Conservation (phyloP, 345 rosid genomes). For the Cardamine occulta region DNA sequence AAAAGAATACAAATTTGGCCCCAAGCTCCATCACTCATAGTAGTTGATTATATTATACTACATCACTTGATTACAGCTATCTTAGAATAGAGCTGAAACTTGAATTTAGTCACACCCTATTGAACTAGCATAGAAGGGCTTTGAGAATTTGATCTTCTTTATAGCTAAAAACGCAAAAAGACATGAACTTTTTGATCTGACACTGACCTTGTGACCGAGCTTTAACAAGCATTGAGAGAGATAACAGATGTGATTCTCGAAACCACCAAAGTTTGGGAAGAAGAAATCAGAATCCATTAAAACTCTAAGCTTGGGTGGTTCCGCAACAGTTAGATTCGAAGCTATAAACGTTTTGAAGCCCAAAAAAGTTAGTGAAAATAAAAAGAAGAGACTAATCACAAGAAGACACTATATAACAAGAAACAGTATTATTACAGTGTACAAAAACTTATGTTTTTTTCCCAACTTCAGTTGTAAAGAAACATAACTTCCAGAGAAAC, state of each 20-base stretch:
- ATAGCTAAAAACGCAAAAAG: background rate
- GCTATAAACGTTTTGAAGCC: too few relatives aligned
- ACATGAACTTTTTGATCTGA: background rate
- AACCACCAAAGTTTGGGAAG: slow-evolving; percentile 97
- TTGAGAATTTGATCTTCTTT: background rate
- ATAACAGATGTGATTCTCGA: slow-evolving; percentile 88
- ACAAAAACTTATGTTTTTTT: too few relatives aligned
- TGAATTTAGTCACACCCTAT: background rate
- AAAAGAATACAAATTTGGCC: too few relatives aligned
- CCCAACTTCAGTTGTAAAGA: too few relatives aligned
- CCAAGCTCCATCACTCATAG: too few relatives aligned
- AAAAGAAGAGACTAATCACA: too few relatives aligned
- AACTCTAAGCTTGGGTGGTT: slow-evolving; percentile 60
- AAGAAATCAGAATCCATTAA: slow-evolving; percentile 97
- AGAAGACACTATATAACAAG: too few relatives aligned
- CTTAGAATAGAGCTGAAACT: background rate
- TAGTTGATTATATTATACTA: too few relatives aligned
- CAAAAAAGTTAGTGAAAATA: too few relatives aligned
- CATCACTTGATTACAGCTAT: background rate
- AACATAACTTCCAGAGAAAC: too few relatives aligned
- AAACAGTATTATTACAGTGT: too few relatives aligned
- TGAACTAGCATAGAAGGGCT: background rate
- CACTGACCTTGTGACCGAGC: slow-evolving; percentile 91
- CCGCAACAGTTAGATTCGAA: slow-evolving; percentile 23
- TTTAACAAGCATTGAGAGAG: slow-evolving; percentile 88